These are phyloP conservation scores for Clitopilus hobsonii DNA, from an alignment of 768 basidiomycete genomes.

Conservation along the genomic window DNA sequence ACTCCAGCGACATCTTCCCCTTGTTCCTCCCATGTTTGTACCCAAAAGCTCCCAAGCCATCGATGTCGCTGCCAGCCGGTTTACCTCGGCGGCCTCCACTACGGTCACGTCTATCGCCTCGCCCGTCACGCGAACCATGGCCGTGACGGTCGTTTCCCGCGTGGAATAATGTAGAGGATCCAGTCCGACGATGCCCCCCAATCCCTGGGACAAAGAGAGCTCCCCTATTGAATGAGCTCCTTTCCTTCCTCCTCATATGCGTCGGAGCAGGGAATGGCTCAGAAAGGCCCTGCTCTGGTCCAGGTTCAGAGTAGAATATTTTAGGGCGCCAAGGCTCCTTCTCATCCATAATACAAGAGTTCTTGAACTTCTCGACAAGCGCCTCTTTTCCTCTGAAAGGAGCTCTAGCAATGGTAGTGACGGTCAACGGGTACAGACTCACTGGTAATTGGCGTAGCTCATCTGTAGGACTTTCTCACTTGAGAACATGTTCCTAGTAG, in stretches of 20 bases:
- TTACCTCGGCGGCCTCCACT: not conserved
- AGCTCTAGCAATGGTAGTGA: not conserved
- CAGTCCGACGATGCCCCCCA: not conserved
- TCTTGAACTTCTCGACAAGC: slow-evolving; percentile 88
- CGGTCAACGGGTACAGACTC: slow-evolving; percentile 23
- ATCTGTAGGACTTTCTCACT: slow-evolving; percentile 89
- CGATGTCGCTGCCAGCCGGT: not conserved
- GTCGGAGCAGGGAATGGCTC: slow-evolving; percentile 84
- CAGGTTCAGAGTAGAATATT: slow-evolving; percentile 73
- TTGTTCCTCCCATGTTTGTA: not conserved
- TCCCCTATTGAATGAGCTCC: slow-evolving; percentile 76
- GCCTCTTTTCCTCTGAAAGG: slow-evolving; percentile 76
- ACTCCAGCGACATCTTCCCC: not conserved
- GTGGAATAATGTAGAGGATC: not conserved
- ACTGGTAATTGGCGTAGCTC: slow-evolving; percentile 94
- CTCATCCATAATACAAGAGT: slow-evolving; percentile 87
- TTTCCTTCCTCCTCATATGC: slow-evolving; percentile 75
- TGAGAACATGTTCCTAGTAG: slow-evolving; percentile 81
- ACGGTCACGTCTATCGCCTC: not conserved
- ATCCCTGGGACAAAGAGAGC: slow-evolving; percentile 49
- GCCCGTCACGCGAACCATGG: not conserved
- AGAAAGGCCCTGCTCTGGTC: slow-evolving; percentile 65
- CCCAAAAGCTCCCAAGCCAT: not conserved
- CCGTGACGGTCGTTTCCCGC: not conserved
- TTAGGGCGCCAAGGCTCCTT: slow-evolving; percentile 79